These are phyloP conservation scores for Mycena galopus DNA, from an alignment of 768 basidiomycete species.

Conservation along the genomic window DNA sequence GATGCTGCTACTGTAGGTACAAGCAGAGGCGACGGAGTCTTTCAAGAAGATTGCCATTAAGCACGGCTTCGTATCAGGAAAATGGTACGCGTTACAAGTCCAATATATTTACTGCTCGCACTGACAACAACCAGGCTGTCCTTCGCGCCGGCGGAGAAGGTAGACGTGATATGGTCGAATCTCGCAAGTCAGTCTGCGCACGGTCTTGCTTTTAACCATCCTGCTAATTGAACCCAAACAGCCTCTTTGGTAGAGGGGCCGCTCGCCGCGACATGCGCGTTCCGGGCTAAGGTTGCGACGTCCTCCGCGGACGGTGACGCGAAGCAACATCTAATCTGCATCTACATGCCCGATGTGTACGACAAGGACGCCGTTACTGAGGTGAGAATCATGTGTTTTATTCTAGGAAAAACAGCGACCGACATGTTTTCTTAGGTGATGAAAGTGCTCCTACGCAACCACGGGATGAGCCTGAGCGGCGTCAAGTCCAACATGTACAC, in stretches of 20 bases:
- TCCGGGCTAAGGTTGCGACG: conserved; percentile 75
- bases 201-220: not conserved
- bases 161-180: conserved; percentile 73
- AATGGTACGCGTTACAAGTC: conserved; percentile 66
- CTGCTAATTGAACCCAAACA: conserved; percentile 39
- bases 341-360: conserved; percentile 81
- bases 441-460: conserved; percentile 73
- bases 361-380: conserved; percentile 70
- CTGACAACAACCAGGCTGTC: conserved; percentile 64
- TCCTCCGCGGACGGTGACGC: conserved; percentile 58
- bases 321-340: conserved; percentile 75
- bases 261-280: conserved; percentile 68
- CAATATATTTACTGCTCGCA: not conserved
- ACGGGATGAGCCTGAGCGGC: conserved; percentile 74
- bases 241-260: conserved; percentile 77
- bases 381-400: conserved; percentile 49
- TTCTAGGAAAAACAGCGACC: not conserved
- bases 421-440: conserved; percentile 66
- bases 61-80: conserved; percentile 69
- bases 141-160: conserved; percentile 71
- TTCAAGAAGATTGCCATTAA: conserved; percentile 71
- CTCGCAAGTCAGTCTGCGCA: conserved; percentile 65
- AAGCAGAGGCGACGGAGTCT: conserved; percentile 68
- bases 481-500: conserved; percentile 84
- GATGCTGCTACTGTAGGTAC: conserved; percentile 56